phyloP scores from a whole-genome alignment of 768 basidiomycete species.

The Lepiota brunneoincarnata region DNA sequence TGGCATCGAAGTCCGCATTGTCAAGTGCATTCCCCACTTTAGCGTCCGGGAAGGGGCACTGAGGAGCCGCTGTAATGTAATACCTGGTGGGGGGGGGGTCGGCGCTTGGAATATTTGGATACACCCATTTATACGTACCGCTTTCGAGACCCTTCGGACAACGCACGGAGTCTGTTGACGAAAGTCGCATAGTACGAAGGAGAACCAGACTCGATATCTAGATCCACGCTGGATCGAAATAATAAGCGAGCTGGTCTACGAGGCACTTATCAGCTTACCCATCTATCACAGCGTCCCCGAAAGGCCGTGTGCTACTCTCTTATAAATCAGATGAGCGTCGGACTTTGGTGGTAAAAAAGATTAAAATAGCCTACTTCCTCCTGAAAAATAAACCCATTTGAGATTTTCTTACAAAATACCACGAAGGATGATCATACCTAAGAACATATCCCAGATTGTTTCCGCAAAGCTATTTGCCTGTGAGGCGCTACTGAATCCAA shows the following conservation, averaged over 20 bases:
- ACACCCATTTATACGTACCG: slow-evolving; percentile 26
- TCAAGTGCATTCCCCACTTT: slow-evolving; percentile 58
- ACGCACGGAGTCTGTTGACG: slow-evolving; percentile 48
- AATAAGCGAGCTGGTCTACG: not conserved
- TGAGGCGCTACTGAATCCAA: slow-evolving; percentile 50
- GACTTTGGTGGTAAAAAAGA: slow-evolving; percentile 8
- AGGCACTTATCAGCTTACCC: slow-evolving; percentile 39
- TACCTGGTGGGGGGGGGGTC: slow-evolving; percentile 36
- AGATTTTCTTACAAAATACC: not conserved
- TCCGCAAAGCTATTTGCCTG: slow-evolving; percentile 55
- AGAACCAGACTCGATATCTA: slow-evolving; percentile 69
- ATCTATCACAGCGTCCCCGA: slow-evolving; percentile 66
- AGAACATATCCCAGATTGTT: slow-evolving; percentile 67
- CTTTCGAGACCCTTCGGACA: slow-evolving; percentile 47
- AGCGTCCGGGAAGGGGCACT: slow-evolving; percentile 70
- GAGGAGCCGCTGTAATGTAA: slow-evolving; percentile 61
- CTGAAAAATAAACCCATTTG: slow-evolving; percentile 14
- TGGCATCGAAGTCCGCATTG: slow-evolving; percentile 61
- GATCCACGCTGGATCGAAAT: slow-evolving; percentile 44
- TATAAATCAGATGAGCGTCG: slow-evolving; percentile 4
- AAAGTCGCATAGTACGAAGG: slow-evolving; percentile 49
- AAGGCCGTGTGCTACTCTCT: slow-evolving; percentile 52
- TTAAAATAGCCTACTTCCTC: slow-evolving; percentile 27
- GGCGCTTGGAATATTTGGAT: not conserved
- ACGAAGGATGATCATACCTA: slow-evolving; percentile 37